Conservation (phyloP, 2,329 filamentous ascomycete species). For the Magnaporthiopsis rhizophila region DNA sequence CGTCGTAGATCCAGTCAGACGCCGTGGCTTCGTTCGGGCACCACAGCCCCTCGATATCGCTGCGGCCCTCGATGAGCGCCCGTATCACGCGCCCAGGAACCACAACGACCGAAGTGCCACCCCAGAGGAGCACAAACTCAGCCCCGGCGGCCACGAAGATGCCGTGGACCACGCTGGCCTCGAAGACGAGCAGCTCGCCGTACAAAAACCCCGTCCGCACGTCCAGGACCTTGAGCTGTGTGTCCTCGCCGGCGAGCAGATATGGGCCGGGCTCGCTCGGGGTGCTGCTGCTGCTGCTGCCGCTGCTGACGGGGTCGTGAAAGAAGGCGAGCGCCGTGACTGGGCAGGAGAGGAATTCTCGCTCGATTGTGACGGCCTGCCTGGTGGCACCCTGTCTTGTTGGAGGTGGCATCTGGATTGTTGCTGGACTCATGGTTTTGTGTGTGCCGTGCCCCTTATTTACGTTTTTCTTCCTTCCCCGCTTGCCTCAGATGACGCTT, state of each 20-base stretch:
- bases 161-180: slow-evolving; percentile 66
- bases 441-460: neutral
- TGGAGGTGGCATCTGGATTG: neutral
- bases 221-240: slow-evolving; percentile 46
- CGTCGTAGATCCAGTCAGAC: slow-evolving; percentile 74
- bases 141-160: slow-evolving; percentile 37
- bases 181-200: slow-evolving; percentile 47
- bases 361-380: slow-evolving; percentile 9
- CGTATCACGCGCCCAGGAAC: slow-evolving; percentile 26
- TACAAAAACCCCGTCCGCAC: slow-evolving; percentile 25
- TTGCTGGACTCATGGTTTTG: neutral
- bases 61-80: slow-evolving; percentile 20
- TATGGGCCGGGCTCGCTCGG: slow-evolving; percentile 23
- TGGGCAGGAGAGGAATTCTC: slow-evolving; percentile 40
- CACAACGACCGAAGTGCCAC: slow-evolving; percentile 50
- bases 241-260: slow-evolving; percentile 54
- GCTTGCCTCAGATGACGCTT: neutral
- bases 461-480: neutral
- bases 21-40: slow-evolving; percentile 33
- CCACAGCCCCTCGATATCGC: slow-evolving; percentile 2
- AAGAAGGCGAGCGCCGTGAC: slow-evolving; percentile 54
- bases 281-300: neutral
- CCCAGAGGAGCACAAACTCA: slow-evolving; percentile 56
- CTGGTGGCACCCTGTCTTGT: neutral
- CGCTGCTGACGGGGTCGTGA: slow-evolving; percentile 3